A percentile compares a stretch with the other conserved stretches of the same genome.
Conservation (phyloP, 129 eudicot species). For the Helianthus tuberosus region DNA sequence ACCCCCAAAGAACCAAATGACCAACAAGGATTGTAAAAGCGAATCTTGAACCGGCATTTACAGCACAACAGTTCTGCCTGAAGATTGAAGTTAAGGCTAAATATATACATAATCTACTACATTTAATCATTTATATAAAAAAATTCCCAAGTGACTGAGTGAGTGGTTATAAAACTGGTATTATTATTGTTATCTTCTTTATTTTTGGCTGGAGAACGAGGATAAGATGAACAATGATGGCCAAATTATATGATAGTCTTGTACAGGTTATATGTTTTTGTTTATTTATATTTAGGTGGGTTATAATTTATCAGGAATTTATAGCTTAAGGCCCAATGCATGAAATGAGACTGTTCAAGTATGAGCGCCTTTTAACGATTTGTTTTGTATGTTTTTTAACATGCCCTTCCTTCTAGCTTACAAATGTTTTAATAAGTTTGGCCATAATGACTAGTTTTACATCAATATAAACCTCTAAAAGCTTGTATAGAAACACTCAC, state of each 20-base stretch:
- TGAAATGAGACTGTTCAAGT: neutral
- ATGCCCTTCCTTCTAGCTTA: no score
- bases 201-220: neutral
- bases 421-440: no score
- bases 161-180: neutral
- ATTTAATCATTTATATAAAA: neutral
- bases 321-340: neutral
- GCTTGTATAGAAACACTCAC: no score
- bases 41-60: constrained; percentile 74
- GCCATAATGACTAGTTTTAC: no score
- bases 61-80: constrained; percentile 31
- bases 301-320: neutral
- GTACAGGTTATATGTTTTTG: constrained; percentile 35
- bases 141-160: neutral
- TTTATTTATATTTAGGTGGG: neutral
- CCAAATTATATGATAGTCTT: constrained; percentile 26
- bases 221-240: neutral
- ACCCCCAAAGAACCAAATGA: constrained; percentile 64
- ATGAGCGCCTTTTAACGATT: no score
- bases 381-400: no score
- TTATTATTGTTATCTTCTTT: neutral
- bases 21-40: constrained; percentile 94
- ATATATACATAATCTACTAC: neutral
- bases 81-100: constrained; percentile 27
- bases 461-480: no score